Base-by-base conservation (phyloP, 306 rosid genomes). In the Trifolium repens region DNA sequence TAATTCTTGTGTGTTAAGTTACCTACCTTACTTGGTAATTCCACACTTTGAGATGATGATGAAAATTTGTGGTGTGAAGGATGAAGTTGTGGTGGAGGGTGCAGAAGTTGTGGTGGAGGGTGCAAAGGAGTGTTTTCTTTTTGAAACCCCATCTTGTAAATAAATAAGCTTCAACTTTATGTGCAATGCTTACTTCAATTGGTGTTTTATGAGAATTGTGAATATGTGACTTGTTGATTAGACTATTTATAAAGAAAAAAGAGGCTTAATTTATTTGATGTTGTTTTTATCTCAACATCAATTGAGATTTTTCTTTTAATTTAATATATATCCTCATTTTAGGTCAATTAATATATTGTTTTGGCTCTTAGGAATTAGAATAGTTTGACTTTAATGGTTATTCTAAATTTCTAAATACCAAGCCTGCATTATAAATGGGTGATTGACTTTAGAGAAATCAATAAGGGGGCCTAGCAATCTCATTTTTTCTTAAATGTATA, bases 1-100 rank as follows among this genome's bases (percentile, higher is more conserved):
- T 12, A 76, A 54, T 75, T 84, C 75, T 62, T 68, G 35, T 44
- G 40, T 9, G 27, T 66, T 30, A 71, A 47, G 64, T 60, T 71
- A 72, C 85, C 73, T 8, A 19, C 61, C 84, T 61, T 72, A 32
- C 19, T 74, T 30, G 84, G 80, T 13, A 86, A 76, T 19, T 34
- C 80, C 39, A 52, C 83, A 75, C 63, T 70, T 10, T 80, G 84
- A 3, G 93, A 89, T 0, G 92, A 83, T 27, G 91, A 84, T 58
- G 64, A 11, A 11, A 12, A 12, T 58, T 58, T 58, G 17, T 26
- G 64, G n/a, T 58, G 13, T 26, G 64, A 58, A 58, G 24, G 39
- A 12, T 58, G 64, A 58, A 58, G 15, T 58, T 26, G 64, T 26
- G 15, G 16, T 58, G 15, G 89, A 87, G 75, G 87, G 76, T 8